Conservation (phyloP, 768 basidiomycete genomes). For the Cystofilobasidium capitatum region DNA sequence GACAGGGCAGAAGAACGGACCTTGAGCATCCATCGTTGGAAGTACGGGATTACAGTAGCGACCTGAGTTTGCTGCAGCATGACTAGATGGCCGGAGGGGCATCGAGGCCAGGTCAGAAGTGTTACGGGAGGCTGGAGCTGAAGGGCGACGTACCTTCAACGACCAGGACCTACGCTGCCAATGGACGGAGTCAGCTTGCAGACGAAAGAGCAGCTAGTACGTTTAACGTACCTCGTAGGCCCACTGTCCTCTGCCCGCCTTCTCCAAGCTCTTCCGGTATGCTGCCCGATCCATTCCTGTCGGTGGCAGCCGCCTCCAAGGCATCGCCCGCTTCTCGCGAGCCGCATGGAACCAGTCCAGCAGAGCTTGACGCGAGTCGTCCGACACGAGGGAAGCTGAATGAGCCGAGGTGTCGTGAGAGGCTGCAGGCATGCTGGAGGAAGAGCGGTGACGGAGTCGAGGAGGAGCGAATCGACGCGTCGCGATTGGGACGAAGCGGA, state of each 20-base stretch:
- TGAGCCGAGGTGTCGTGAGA: conserved; percentile 6
- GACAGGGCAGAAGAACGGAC: not conserved
- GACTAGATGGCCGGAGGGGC: not conserved
- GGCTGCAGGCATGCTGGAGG: not conserved
- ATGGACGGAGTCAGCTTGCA: not conserved
- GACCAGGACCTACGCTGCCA: conserved; percentile 12
- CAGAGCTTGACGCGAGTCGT: not conserved
- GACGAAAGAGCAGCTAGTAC: not conserved
- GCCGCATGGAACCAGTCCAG: conserved; percentile 16
- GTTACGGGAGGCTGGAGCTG: not conserved
- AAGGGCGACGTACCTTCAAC: not conserved
- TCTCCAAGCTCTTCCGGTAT: not conserved
- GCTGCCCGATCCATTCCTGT: not conserved
- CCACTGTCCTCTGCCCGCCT: conserved; percentile 10
- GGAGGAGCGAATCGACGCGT: no score
- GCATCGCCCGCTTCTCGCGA: conserved; percentile 6
- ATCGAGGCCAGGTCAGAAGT: not conserved
- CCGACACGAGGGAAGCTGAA: not conserved
- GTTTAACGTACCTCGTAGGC: conserved; percentile 23
- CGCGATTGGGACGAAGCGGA: no score
- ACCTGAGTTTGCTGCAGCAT: conserved; percentile 29
- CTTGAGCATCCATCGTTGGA: conserved; percentile 23
- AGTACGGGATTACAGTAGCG: conserved; percentile 22
- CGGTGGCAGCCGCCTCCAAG: conserved; percentile 7
- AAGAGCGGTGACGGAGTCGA: no score